Evolutionary conservation across 305 asterid genomes (phyloP).

Genomic region (Fraxinus floribunda): DNA sequence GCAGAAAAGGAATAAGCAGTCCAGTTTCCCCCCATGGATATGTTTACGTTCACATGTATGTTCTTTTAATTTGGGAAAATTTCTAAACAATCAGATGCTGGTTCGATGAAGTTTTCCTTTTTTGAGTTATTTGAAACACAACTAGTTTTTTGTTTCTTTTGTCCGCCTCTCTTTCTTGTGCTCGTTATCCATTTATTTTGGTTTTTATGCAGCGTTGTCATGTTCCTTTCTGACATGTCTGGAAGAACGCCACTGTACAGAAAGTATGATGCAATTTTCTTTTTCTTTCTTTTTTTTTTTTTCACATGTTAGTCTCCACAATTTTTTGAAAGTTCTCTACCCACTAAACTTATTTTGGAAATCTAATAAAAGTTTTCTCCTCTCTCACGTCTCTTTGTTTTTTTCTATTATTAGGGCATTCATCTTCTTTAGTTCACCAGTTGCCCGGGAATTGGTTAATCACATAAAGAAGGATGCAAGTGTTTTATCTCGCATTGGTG

Average conservation of each 20-base stretch:
- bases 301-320: background rate
- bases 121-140: conserved; percentile 6
- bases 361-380: conserved; percentile 14
- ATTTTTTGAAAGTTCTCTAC: background rate
- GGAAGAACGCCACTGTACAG: conserved; percentile 89
- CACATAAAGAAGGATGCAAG: conserved; percentile 78
- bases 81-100: background rate
- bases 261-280: conserved; percentile 53
- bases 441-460: conserved; percentile 76
- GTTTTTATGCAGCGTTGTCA: conserved; percentile 68
- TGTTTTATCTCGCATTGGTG: conserved; percentile 93
- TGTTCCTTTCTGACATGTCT: conserved; percentile 93
- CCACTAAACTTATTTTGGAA: background rate
- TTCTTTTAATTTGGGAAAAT: background rate
- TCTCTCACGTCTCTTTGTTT: conserved; percentile 21
- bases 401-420: conserved; percentile 63
- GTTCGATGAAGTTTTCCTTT: background rate
- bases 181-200: conserved; percentile 33
- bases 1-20: background rate
- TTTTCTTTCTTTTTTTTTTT: background rate
- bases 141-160: conserved; percentile 1
- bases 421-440: conserved; percentile 95
- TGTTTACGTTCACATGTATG: background rate
- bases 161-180: background rate
- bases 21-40: background rate